Evolutionary conservation across 208 protist genomes (phyloP).

Genomic region (Acanthamoeba lenticulata): DNA sequence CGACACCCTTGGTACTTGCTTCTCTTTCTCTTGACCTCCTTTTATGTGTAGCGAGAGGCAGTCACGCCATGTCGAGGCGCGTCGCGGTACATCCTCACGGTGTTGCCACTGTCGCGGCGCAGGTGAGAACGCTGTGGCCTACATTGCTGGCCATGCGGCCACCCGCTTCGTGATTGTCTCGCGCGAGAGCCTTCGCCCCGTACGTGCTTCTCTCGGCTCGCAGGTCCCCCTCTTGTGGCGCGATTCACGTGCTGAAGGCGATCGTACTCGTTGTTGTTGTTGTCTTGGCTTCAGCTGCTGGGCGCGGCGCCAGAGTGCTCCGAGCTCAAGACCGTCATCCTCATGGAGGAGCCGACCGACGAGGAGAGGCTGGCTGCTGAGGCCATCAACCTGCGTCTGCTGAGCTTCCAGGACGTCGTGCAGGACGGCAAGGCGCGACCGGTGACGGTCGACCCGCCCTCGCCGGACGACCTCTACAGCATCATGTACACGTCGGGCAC

Average conservation of each 20-base stretch:
- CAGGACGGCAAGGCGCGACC: slow-evolving; percentile 6
- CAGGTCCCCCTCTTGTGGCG: not conserved
- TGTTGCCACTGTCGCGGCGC: not conserved
- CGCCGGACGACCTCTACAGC: slow-evolving; percentile 23
- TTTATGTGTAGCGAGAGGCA: not conserved
- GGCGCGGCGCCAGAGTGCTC: not conserved
- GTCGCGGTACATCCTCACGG: not conserved
- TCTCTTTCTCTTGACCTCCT: not conserved
- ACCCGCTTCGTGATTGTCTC: not conserved
- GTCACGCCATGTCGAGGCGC: too few species aligned
- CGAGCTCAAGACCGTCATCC: not conserved
- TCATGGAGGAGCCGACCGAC: slow-evolving; percentile 8
- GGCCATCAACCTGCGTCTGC: not conserved
- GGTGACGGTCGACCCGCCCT: not conserved
- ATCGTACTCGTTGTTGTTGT: not conserved
- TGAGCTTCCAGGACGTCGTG: slow-evolving; percentile 7
- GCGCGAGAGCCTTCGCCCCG: not conserved
- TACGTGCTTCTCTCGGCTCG: not conserved
- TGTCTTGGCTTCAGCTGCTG: not conserved
- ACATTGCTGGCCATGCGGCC: not conserved
- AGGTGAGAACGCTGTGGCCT: slow-evolving; percentile 28
- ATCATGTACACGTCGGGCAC: slow-evolving; percentile 86
- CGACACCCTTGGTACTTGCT: slow-evolving; percentile 77
- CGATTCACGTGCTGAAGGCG: not conserved
- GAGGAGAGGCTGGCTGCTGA: not conserved